Base-by-base conservation (phyloP, 805 yeast genomes). In the Barnettozyma wickerhamii region DNA sequence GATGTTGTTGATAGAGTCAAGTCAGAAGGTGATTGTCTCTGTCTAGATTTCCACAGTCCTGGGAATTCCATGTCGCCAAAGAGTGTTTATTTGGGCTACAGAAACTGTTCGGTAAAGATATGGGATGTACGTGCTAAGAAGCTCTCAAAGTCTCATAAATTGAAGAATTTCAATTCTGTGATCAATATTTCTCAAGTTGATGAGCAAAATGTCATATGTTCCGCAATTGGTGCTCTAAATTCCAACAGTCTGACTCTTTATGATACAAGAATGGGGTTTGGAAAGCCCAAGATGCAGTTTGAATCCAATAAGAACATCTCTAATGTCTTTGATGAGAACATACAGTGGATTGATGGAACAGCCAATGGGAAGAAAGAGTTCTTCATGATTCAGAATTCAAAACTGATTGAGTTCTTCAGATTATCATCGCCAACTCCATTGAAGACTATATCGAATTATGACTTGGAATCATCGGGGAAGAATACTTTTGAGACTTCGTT, bases 101-200 rank as follows among this genome's bases (percentile, higher is more conserved):
- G 59, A 30, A 48, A 47, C 21, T 55, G 56, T 1, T 10, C 19
- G 2, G 23, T 54, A 2, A 40, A 32, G 24, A 10, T 41, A 1
- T 44, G 53, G 50, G 59, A 55, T 42, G 21, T 23, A 9, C 44
- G 59, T 15, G n/a, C 33, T 1, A 36, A 34, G 18, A 23, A 20
- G 26, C 34, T 36, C 20, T 15, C 35, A 33, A 18, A n/a, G 19
- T 17, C 7, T 23, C 15, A 17, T 10, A 41, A 33, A 19, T 17
- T 29, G 10, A 34, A 37, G 9, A 28, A 24, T 5, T 38, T 41
- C 13, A 41, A 43, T 27, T 40, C 53, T 4, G 32, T 54, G 5
- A 37, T 36, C 21, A 42, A 32, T 38, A 36, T 24, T 7, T 38
- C 24, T 19, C 36, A 29, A 30, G 17, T 26, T 3, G 36, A 37